Evolutionary conservation across 768 basidiomycete species (phyloP).

Genomic region (Dioszegia hungarica): DNA sequence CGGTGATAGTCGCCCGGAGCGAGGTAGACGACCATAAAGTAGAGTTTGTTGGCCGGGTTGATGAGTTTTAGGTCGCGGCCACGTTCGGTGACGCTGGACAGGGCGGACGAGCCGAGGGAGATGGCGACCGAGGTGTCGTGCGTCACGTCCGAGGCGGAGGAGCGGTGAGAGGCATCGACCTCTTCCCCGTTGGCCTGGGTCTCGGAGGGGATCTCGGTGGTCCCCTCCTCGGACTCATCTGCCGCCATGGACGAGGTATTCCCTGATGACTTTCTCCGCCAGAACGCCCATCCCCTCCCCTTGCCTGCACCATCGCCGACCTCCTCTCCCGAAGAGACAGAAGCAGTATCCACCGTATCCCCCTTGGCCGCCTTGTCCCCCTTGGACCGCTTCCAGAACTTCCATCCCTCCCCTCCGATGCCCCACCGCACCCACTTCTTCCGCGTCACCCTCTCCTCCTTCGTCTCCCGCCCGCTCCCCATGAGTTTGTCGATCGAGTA

Average conservation of each 20-base stretch:
- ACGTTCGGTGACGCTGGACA: slow-evolving; percentile 10
- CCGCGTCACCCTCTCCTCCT: slow-evolving; percentile 1
- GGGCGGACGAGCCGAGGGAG: slow-evolving; percentile 27
- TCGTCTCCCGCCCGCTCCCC: slow-evolving; percentile 51
- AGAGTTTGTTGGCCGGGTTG: slow-evolving; percentile 74
- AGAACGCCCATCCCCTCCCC: slow-evolving; percentile 5
- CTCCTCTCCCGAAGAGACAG: not conserved
- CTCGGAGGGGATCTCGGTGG: not conserved
- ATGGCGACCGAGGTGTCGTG: slow-evolving; percentile 71
- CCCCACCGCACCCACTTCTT: not conserved
- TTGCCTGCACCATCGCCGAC: not conserved
- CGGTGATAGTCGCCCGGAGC: slow-evolving; percentile 98
- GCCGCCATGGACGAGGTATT: slow-evolving; percentile 6
- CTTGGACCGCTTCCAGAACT: slow-evolving; percentile 5
- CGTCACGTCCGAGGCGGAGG: slow-evolving; percentile 44
- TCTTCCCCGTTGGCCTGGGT: slow-evolving; percentile 18
- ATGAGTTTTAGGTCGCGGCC: slow-evolving; percentile 51
- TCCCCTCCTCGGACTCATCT: not conserved
- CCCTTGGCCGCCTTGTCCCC: not conserved
- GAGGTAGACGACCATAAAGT: slow-evolving; percentile 92
- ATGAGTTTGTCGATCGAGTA: slow-evolving; percentile 89
- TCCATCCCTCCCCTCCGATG: slow-evolving; percentile 4
- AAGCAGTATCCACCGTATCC: not conserved
- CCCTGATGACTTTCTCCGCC: not conserved
- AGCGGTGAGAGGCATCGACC: slow-evolving; percentile 55